Evolutionary conservation across 148 eudicot genomes (phyloP).

Genomic region (Gaultheria prostrata): DNA sequence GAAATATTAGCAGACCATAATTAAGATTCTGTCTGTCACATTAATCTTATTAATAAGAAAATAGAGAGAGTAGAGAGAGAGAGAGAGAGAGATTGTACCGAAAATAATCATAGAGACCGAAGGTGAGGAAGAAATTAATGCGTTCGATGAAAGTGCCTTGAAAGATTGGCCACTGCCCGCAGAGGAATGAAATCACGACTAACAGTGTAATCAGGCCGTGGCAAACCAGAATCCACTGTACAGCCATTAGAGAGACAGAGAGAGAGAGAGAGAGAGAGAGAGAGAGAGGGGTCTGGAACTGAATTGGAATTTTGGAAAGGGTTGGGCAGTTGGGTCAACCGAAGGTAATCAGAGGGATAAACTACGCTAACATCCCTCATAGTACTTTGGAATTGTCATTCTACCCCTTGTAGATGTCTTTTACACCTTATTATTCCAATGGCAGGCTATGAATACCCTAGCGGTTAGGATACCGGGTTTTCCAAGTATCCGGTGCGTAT

Average conservation of each 20-base stretch:
- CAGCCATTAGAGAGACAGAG: slow-evolving; percentile 38
- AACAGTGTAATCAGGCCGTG: slow-evolving; percentile 67
- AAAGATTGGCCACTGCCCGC: slow-evolving; percentile 97
- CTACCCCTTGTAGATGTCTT: neutral
- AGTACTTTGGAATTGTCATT: neutral
- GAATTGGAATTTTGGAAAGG: neutral
- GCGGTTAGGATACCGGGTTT: no score
- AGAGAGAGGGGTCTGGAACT: neutral
- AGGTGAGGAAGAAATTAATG: slow-evolving; percentile 68
- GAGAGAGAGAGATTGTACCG: slow-evolving; percentile 31
- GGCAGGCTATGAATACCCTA: no score
- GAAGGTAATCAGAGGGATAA: neutral
- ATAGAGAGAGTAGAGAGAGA: neutral
- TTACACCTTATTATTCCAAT: no score
- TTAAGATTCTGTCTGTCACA: neutral
- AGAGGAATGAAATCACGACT: slow-evolving; percentile 73
- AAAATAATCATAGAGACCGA: slow-evolving; percentile 81
- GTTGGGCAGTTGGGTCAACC: neutral
- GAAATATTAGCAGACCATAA: slow-evolving; percentile 13
- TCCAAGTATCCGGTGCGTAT: no score
- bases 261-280: slow-evolving; percentile 5
- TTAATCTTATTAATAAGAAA: neutral
- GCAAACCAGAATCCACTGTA: slow-evolving; percentile 74
- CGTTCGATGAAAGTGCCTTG: slow-evolving; percentile 76
- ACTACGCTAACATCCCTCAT: neutral